Base-by-base conservation (phyloP, 1,139 yeast genomes). In the Hyphopichia wangnamkhiaoensis region DNA sequence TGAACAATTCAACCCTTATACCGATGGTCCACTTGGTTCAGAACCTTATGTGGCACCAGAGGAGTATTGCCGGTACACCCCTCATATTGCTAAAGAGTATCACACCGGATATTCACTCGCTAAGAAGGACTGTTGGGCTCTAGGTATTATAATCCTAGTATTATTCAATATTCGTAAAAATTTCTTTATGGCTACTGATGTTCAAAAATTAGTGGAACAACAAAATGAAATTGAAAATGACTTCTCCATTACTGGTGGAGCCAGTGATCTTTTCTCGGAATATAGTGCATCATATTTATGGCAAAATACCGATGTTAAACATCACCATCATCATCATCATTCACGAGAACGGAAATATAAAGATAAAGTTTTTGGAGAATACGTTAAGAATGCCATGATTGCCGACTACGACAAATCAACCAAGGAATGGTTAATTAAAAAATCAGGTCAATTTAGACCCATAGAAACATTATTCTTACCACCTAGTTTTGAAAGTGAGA, bases 11-110 rank as follows among this genome's bases (percentile, higher is more conserved):
- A 71, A 76, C 21, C 80, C 78, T 44, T 66, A 68, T 33, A 71
- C 74, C 29, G 57, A 63, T 9, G 88, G 88, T 2, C 82, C 85
- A 0, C 46, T 67, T n/a, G 97, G 97, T 3, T 85, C 87, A 2
- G 86, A 78, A 45, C 84, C 90, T 2, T 84, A 82, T 57, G 83
- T 83, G 54, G 80, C 89, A 0, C 91, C 91, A 0, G 91, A 84
- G 53, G 87, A 82, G 52, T 79, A 74, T 48, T 36, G 41, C 5
- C 25, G 31, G 7, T 10, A 23, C 8, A 33, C 37, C 25, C 45
- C 24, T 7, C 20, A 31, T 12, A 23, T 10, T 24, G 19, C 20
- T 3, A 16, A 10, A 29, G 42, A 45, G 5, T 54, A 58, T 3
- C 58, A 59, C 12, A 58, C 54, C 14, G 76, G 74, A 24, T 80